Conservation (phyloP, 148 eudicot genomes). For the Talinum fruticosum region DNA sequence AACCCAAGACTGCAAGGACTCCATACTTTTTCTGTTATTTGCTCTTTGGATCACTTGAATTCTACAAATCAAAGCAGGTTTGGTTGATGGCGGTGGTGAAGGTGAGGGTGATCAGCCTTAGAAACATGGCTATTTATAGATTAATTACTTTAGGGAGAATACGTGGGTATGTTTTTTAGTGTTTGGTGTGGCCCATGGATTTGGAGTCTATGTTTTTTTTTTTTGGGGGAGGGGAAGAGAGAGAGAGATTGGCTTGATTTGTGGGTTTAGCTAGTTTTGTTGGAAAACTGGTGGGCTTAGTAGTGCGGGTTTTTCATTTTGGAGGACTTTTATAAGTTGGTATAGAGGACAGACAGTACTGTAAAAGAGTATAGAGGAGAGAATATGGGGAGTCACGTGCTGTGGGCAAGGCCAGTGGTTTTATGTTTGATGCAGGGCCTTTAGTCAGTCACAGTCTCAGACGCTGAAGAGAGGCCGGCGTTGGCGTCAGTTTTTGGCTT, state of each 20-base stretch:
- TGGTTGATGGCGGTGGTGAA: background rate
- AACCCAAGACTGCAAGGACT: constrained; percentile 70
- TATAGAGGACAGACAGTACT: no score
- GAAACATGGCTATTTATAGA: constrained; percentile 26
- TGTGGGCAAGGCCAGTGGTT: background rate
- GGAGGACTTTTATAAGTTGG: background rate
- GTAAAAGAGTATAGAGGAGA: constrained; percentile 1
- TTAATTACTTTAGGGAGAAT: no score
- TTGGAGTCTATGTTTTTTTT: constrained; percentile 1
- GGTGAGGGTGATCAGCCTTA: background rate
- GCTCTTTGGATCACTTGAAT: background rate
- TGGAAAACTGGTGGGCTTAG: constrained; percentile 23
- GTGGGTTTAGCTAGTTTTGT: constrained; percentile 17
- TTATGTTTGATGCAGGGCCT: background rate
- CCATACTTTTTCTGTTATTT: constrained; percentile 35
- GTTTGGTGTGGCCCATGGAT: constrained; percentile 25
- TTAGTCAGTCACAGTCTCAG: background rate
- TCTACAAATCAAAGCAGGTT: background rate
- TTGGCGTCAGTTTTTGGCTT: background rate
- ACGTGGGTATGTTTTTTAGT: background rate
- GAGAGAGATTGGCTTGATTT: background rate
- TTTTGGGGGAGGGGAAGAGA: background rate
- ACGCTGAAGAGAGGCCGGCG: background rate
- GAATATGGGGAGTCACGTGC: constrained; percentile 1
- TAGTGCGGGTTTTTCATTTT: background rate